Evolutionary conservation across 2,329 filamentous ascomycete species (phyloP), one percentile per base, ranked within the genome.

Genomic region (Verticillium alfalfae): DNA sequence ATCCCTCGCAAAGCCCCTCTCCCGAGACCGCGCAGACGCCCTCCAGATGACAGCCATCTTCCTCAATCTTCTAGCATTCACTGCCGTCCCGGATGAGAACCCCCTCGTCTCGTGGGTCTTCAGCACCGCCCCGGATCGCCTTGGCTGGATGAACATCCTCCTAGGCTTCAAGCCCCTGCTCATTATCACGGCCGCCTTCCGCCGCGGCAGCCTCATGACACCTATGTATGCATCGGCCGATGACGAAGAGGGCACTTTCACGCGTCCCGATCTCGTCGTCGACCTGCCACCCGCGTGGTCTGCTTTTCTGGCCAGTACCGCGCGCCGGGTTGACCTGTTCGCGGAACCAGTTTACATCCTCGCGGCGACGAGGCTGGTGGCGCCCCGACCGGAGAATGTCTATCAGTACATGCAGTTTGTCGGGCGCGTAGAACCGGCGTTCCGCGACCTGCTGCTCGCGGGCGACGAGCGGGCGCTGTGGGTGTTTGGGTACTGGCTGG

Each of bases 401-500:
- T 62, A 67, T 22, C 57, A 66, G 7, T 70, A 68, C 52, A 62
- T 70, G 34, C 64, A 64, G 16, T 61, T 70, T 15, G 62, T 68
- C 34, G 64, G 66, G 8, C 61, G 62, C 9, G 57, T 70, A 12
- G 67, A 68, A 9, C 34, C 56, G 4, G 58, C 63, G 45, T 70
- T 71, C 38, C 63, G 67, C 16, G 56, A 61, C 4, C 56, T 67
- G 41, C 26, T 70, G 12, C 63, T 67, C 49, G 34, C 59, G 7
- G 61, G 63, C 7, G 64, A 68, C 39, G 65, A 67, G 52, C 59
- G 64, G 8, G 68, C 67, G 7, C 63, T 69, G 56, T 69, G 69
- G 68, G 56, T 71, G 18, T 58, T 70, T 38, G 65, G 65, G 15
- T 70, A 66, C 22, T 68, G 68, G 64, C 64, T 70, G 22, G 69